Conservation (phyloP, 176 grass and related monocot species). For the Avena atlantica region DNA sequence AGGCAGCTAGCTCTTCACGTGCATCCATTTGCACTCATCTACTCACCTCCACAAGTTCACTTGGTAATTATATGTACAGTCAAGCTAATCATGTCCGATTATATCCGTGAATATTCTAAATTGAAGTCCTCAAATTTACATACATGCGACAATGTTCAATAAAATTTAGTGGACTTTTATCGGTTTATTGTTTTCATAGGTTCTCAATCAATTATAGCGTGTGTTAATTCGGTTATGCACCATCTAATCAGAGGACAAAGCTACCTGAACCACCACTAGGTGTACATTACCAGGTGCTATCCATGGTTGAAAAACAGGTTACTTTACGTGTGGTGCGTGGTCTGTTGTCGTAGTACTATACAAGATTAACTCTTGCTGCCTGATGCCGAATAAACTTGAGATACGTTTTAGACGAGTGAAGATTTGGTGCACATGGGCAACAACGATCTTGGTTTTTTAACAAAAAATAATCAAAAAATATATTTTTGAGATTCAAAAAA, state of each 20-base stretch:
- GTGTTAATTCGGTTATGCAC: no score
- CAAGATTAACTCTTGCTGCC: no score
- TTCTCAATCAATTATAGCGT: no score
- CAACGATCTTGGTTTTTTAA: no score
- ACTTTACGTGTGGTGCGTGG: no score
- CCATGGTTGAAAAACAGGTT: neutral
- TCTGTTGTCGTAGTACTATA: no score
- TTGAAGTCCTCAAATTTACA: neutral
- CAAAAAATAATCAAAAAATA: no score
- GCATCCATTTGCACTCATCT: slow-evolving; percentile 9
- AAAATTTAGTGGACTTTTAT: neutral
- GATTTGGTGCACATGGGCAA: no score
- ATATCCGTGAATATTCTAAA: neutral
- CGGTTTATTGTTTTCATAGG: neutral
- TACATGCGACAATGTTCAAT: neutral
- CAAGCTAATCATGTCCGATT: neutral
- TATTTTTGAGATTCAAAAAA: no score
- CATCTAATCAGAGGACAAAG: neutral
- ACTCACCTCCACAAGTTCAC: neutral
- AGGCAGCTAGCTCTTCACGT: slow-evolving; percentile 42
- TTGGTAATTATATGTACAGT: neutral
- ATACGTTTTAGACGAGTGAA: no score
- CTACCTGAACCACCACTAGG: neutral
- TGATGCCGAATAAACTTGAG: no score
- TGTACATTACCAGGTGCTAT: neutral